Base-by-base conservation (phyloP, 495 filamentous ascomycete species). In the Daldinia loculata region DNA sequence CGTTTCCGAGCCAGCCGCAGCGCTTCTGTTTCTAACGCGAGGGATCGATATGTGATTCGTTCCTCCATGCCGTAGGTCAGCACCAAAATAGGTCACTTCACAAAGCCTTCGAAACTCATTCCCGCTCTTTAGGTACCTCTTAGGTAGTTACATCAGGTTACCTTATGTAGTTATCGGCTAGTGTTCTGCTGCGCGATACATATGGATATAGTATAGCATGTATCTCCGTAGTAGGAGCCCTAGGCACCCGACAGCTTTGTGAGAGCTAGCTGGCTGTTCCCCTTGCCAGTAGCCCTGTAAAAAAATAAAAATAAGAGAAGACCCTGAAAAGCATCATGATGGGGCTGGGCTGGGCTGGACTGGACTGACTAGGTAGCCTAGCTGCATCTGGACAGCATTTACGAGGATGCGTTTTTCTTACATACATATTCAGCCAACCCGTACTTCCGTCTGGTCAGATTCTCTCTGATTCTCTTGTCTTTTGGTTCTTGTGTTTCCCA, bases 331-430 rank as follows among this genome's bases (percentile, higher is more conserved):
- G 30, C 62, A 61, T 51, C 61, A 39, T 14, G 56, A 39, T 48
- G 56, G 69, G 69, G 53, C 63, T 67, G 41, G 56, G n/a, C 56
- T 41, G 56, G 19, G 2, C 63, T 63, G 41, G 64, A 12, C 56
- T 41, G 56, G 19, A 26, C 34, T 11, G 43, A 52, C 57, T 66
- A 39, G n/a, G n/a, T n/a, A n/a, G 52, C 68, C 57, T 63, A 67
- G 69, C 69, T 63, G 32, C 59, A 71, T 62, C 26, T 63, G 63
- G 69, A 66, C 63, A n/a, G 27, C 27, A 43, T 29, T 38, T 55
- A 48, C 59, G 30, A 64, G 67, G 67, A 70, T 70, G 43, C 36
- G 9, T 56, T 67, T 66, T 71, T 65, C 48, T 63, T 71, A 71
- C 59, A 63, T 71, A 71, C 59, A 63, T 71, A 71, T 67, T 67